Percentiles rank a stretch among this genome's conserved stretches.
These are phyloP conservation scores for Candida dajiaensis DNA, from an alignment of 805 yeast species.

Conservation along the genomic window DNA sequence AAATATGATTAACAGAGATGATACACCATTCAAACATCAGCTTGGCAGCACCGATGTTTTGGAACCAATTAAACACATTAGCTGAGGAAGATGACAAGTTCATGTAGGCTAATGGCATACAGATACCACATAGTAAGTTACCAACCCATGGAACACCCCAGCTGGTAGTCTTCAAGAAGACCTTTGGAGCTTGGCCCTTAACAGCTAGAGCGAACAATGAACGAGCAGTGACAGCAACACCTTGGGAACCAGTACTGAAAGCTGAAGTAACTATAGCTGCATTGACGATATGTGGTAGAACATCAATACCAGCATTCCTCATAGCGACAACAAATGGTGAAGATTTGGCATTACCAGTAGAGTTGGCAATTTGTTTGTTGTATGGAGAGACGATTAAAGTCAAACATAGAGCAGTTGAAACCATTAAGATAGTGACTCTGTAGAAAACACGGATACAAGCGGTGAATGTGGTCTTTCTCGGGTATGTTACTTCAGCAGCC, in stretches of 20 bases:
- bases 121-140: constrained; percentile 19
- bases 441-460: constrained; percentile 29
- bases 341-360: constrained; percentile 26
- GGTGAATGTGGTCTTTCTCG: constrained; percentile 27
- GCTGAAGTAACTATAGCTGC: constrained; percentile 35
- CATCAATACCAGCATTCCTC: constrained; percentile 40
- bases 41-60: constrained; percentile 26
- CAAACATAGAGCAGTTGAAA: constrained; percentile 26
- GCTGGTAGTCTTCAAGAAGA: constrained; percentile 27
- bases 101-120: constrained; percentile 32
- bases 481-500: constrained; percentile 30
- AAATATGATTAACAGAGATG: constrained; percentile 26
- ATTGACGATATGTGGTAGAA: constrained; percentile 31
- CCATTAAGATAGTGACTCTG: constrained; percentile 26
- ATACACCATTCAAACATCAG: constrained; percentile 26
- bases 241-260: constrained; percentile 31
- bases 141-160: constrained; percentile 31
- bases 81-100: constrained; percentile 20
- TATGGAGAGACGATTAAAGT: constrained; percentile 29
- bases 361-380: constrained; percentile 24
- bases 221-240: constrained; percentile 27
- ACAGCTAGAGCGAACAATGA: constrained; percentile 30
- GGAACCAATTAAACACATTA: constrained; percentile 31
- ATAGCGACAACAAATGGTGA: constrained; percentile 37
- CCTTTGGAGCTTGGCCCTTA: constrained; percentile 31